Percentiles rank a stretch among this genome's conserved stretches.
These are phyloP conservation scores for Suhomyces ambrosiae DNA, from an alignment of 1,139 yeast species.

Conservation along the genomic window DNA sequence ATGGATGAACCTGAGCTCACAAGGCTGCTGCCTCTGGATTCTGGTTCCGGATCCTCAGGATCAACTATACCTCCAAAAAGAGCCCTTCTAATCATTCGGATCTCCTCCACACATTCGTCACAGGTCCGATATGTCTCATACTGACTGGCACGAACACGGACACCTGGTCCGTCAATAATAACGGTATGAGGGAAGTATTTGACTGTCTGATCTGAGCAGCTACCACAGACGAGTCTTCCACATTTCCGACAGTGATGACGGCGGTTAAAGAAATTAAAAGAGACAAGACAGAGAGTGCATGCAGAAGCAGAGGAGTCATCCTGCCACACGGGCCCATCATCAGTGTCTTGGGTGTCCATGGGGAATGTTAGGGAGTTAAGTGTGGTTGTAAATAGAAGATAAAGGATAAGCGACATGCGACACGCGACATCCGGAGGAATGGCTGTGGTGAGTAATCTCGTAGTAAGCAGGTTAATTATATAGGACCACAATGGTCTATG, in stretches of 20 bases:
- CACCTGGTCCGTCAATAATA: slow-evolving; percentile 34
- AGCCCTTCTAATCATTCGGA: slow-evolving; percentile 56
- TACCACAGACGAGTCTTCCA: slow-evolving; percentile 73
- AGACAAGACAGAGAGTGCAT: slow-evolving; percentile 64
- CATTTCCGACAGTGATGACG: slow-evolving; percentile 93
- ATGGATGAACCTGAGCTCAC: slow-evolving; percentile 12
- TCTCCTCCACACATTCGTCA: slow-evolving; percentile 66
- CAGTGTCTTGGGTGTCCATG: slow-evolving; percentile 3
- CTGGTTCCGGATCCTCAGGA: not conserved
- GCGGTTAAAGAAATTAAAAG: slow-evolving; percentile 69
- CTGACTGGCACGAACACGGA: slow-evolving; percentile 27
- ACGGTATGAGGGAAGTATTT: slow-evolving; percentile 44
- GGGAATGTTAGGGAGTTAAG: not conserved
- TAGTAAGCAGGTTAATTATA: no score
- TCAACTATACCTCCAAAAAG: slow-evolving; percentile 25
- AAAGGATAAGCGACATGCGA: no score
- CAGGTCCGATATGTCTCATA: slow-evolving; percentile 61
- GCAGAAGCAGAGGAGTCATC: slow-evolving; percentile 59
- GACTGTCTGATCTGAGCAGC: slow-evolving; percentile 56
- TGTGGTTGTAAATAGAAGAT: not conserved
- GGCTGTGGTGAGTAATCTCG: no score
- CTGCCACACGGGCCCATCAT: slow-evolving; percentile 60
- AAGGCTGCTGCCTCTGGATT: slow-evolving; percentile 5
- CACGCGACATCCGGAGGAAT: no score
- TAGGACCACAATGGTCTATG: no score